phyloP scores from a whole-genome alignment of 176 grass and related monocot genomes.

The Bolboschoenus planiculmis region DNA sequence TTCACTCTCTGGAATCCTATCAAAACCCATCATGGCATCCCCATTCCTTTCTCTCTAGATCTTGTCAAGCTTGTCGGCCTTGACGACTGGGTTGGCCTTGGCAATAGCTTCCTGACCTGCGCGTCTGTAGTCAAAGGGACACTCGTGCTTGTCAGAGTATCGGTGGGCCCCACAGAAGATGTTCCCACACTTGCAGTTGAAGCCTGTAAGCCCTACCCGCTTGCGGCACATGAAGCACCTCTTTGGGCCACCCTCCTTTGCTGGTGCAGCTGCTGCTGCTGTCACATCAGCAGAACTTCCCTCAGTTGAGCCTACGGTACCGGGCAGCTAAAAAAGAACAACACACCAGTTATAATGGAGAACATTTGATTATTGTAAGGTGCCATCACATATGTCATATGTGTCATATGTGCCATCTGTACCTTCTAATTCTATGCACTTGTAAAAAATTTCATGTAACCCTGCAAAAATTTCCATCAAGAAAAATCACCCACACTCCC shows the following conservation, averaged over 20 bases:
- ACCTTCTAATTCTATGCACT: not conserved
- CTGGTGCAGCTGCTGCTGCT: not conserved
- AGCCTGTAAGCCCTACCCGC: constrained; percentile 73
- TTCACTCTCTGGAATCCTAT: constrained; percentile 2
- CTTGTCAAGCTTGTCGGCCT: constrained; percentile 93
- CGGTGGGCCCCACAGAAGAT: constrained; percentile 61
- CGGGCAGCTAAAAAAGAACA: not conserved
- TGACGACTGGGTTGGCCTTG: constrained; percentile 92
- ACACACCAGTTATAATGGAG: not conserved
- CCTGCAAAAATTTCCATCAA: too few relatives aligned
- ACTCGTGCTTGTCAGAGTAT: constrained; percentile 86
- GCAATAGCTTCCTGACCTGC: constrained; percentile 83
- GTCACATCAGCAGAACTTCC: constrained; percentile 25
- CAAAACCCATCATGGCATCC: not conserved
- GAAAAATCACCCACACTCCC: too few relatives aligned
- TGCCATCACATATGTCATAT: not conserved
- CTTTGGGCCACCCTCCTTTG: constrained; percentile 52
- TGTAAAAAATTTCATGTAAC: too few relatives aligned
- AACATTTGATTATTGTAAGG: not conserved
- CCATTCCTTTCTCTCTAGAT: constrained; percentile 41
- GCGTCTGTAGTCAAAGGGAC: constrained; percentile 76
- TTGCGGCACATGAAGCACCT: constrained; percentile 67
- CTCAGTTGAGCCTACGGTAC: not conserved
- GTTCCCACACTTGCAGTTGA: constrained; percentile 88
- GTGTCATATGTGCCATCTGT: not conserved